Evolutionary conservation across 2,329 filamentous ascomycete genomes (phyloP), one percentile per base, ranked within the genome.

Genomic region (Paramyrothecium sp.): DNA sequence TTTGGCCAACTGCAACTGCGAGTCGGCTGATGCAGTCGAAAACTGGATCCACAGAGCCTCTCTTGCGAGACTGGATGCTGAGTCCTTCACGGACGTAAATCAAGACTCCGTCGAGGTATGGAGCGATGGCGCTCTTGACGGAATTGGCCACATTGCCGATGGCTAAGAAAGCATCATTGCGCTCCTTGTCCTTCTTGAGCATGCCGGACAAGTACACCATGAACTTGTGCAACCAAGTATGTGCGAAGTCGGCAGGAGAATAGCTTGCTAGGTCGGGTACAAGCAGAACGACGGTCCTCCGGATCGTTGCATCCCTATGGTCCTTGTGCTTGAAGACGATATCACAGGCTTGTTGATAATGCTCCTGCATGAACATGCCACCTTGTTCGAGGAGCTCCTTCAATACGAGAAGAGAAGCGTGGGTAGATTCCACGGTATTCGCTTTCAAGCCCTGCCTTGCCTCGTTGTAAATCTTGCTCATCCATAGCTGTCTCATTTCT

Each of bases 11-110:
- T 3, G 95, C 95, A 50, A 96, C 89, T 1, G 95, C 92, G 54
- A 99, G 84, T 78, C 96, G 93, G 72, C 96, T 99, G 71, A 99
- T 96, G 74, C 95, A 99, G 74, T 97, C 91, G 67, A 98, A 98
- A 60, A 98, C 94, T 0, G 94, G 92, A 61, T 89, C 86, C 20
- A 89, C 86, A 2, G 84, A 84, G 30, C 83, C 82, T 60, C 83
- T 76, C 67, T 84, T 86, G 30, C 84, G 78, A 65, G 91, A 91
- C 75, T 92, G 92, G 38, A 92, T 76, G 60, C 90, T 91, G 53
- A 97, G 84, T 1, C 92, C 94, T 71, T 98, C 95, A 59, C 94
- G 86, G 51, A 99, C 95, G 72, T 97, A 93, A 47, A 96, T 89
- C 53, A 99, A 82, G 46, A 99, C 96, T 2, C 92, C 91, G 70